phyloP scores from a whole-genome alignment of 2,329 filamentous ascomycete genomes.

The Pseudogymnoascus sp. region DNA sequence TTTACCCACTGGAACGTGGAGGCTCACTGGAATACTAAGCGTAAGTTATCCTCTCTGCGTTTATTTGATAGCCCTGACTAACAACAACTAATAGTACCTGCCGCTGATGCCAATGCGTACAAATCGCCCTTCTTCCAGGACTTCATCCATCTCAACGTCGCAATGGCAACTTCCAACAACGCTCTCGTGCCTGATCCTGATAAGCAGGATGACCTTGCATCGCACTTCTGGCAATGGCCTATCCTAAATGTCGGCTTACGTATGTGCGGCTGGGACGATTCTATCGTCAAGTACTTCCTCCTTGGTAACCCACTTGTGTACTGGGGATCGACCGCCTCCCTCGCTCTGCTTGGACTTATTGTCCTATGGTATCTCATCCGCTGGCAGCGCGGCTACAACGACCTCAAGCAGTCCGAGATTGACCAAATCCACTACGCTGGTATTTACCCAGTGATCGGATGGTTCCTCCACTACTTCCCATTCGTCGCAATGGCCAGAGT shows the following conservation, averaged over 20 bases:
- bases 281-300: constrained; percentile 94
- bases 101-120: constrained; percentile 82
- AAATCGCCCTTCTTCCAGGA: constrained; percentile 96
- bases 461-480: constrained; percentile 92
- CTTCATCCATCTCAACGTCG: constrained; percentile 95
- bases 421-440: constrained; percentile 93
- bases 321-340: constrained; percentile 79
- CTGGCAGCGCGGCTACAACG: constrained; percentile 90
- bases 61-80: constrained; percentile 10
- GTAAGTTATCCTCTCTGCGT: constrained; percentile 45
- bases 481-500: constrained; percentile 98
- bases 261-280: constrained; percentile 98
- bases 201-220: constrained; percentile 97
- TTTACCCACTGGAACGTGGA: constrained; percentile 99
- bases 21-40: constrained; percentile 84
- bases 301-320: constrained; percentile 95
- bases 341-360: constrained; percentile 64
- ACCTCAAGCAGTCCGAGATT: constrained; percentile 71
- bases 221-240: constrained; percentile 97
- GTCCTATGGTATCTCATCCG: constrained; percentile 80
- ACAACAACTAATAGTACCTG: constrained; percentile 56
- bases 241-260: constrained; percentile 89
- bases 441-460: constrained; percentile 83
- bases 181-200: constrained; percentile 94
- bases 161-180: constrained; percentile 99